A percentile compares a stretch with the other conserved stretches of the same genome.
Conservation (phyloP, 1,284 basidiomycete genomes). For the Cronartium ribicola region DNA sequence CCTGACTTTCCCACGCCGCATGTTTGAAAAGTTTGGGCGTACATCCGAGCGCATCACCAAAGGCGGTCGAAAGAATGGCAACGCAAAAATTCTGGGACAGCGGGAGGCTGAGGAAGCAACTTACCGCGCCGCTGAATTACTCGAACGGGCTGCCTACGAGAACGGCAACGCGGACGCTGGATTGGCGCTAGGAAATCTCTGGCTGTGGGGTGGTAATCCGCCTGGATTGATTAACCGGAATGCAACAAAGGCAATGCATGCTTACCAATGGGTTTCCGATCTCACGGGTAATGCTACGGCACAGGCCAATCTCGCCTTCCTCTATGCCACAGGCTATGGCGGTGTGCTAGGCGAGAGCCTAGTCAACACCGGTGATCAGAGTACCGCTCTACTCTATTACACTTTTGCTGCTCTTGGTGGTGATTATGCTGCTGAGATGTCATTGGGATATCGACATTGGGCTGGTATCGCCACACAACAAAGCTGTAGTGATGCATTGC, state of each 20-base stretch:
- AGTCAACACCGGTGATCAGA: conserved; percentile 61
- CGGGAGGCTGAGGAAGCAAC: conserved; percentile 43
- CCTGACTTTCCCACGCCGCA: conserved; percentile 16
- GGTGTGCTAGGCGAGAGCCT: conserved; percentile 56
- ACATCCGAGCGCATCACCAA: conserved; percentile 39
- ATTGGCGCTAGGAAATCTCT: conserved; percentile 66
- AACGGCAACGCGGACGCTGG: conserved; percentile 72
- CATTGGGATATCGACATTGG: conserved; percentile 90
- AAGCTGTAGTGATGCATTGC: conserved; percentile 71
- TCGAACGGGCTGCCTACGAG: conserved; percentile 68
- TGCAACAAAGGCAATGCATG: conserved; percentile 61
- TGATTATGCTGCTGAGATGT: conserved; percentile 81
- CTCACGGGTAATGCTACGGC: conserved; percentile 73
- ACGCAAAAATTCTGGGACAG: conserved; percentile 30
- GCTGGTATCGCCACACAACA: conserved; percentile 78
- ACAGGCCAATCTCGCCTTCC: conserved; percentile 77
- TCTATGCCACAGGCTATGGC: conserved; percentile 77
- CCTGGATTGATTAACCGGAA: conserved; percentile 50
- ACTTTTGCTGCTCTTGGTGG: conserved; percentile 86
- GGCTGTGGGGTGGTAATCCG: conserved; percentile 54
- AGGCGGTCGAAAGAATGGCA: conserved; percentile 21
- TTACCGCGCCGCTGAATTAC: conserved; percentile 61
- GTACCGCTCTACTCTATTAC: conserved; percentile 78
- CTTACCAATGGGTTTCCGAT: conserved; percentile 62
- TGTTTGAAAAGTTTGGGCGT: conserved; percentile 31